Percentiles rank a stretch among this genome's conserved stretches.
Conservation (phyloP, 805 yeast genomes). For the Lachancea fermentati region DNA sequence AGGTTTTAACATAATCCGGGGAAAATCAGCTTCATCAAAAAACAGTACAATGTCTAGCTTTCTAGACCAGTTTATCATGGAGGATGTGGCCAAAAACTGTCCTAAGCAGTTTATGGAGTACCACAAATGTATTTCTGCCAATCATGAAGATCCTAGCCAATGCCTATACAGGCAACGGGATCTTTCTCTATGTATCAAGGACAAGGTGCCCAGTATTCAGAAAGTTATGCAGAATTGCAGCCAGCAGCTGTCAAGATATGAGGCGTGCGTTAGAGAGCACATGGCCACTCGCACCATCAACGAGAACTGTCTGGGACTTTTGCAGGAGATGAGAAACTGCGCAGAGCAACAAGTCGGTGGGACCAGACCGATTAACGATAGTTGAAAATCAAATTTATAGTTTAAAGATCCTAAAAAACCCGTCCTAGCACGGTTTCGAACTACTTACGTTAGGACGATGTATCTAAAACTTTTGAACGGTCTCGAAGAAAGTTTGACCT, state of each 20-base stretch:
- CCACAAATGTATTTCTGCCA: slow-evolving; percentile 64
- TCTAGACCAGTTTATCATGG: slow-evolving; percentile 68
- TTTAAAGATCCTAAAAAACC: background rate
- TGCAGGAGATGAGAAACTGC: slow-evolving; percentile 59
- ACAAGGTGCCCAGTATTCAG: slow-evolving; percentile 64
- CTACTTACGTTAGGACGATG: background rate
- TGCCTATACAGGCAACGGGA: slow-evolving; percentile 54
- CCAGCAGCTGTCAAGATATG: slow-evolving; percentile 54
- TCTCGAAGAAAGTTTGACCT: slow-evolving; percentile 58
- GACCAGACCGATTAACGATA: slow-evolving; percentile 18
- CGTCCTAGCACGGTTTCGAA: background rate
- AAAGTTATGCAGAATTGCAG: slow-evolving; percentile 61
- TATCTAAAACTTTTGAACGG: slow-evolving; percentile 30
- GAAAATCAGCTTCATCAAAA: too few relatives aligned
- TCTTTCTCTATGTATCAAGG: slow-evolving; percentile 58
- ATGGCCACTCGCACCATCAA: slow-evolving; percentile 36
- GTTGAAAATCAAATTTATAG: slow-evolving; percentile 3
- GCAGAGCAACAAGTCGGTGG: slow-evolving; percentile 32
- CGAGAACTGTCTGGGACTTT: slow-evolving; percentile 46
- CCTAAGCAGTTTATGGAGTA: slow-evolving; percentile 67
- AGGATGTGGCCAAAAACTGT: slow-evolving; percentile 72
- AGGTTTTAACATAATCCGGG: too few relatives aligned
- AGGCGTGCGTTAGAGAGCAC: slow-evolving; percentile 52
- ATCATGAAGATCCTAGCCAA: slow-evolving; percentile 43
- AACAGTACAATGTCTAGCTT: slow-evolving; percentile 31